These are phyloP conservation scores for Coemansia sp. DNA, from an alignment of 192 early-diverging fungal species.

Conservation along the genomic window DNA sequence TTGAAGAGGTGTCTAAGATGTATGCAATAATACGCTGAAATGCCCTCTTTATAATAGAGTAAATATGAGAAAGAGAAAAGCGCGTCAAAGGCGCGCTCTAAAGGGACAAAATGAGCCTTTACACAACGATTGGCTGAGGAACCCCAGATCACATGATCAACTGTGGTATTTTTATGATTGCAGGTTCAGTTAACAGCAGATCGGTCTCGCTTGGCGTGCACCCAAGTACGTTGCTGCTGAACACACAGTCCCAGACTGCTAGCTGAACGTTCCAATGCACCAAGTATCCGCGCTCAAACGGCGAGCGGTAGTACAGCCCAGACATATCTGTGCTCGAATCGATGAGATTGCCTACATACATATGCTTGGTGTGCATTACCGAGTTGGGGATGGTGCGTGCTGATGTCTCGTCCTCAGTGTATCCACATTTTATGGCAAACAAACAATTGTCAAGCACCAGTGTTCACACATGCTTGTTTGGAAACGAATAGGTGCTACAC, in stretches of 20 bases:
- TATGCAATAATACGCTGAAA: background rate
- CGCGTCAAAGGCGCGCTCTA: background rate
- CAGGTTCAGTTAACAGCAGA: constrained; percentile 73
- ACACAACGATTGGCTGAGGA: no score
- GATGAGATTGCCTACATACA: constrained; percentile 72
- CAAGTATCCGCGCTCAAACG: constrained; percentile 82
- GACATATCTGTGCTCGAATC: constrained; percentile 65
- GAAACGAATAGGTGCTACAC: background rate
- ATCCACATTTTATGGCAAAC: constrained; percentile 63
- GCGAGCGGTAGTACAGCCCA: constrained; percentile 67
- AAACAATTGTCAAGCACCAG: constrained; percentile 75
- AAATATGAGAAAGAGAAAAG: background rate
- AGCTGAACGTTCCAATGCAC: constrained; percentile 77
- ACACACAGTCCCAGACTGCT: constrained; percentile 75
- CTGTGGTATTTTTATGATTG: no score
- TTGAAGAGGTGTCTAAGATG: background rate
- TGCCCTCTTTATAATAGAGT: background rate
- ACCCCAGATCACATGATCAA: no score
- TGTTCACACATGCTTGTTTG: constrained; percentile 22
- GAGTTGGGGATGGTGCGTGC: constrained; percentile 29
- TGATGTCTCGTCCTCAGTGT: constrained; percentile 12
- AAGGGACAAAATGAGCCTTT: background rate
- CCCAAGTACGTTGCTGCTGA: constrained; percentile 62
- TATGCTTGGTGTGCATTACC: constrained; percentile 53
- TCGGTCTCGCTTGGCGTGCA: constrained; percentile 65